Base-by-base conservation (phyloP, 1,284 basidiomycete genomes). In the Leccinum griseonigrum region DNA sequence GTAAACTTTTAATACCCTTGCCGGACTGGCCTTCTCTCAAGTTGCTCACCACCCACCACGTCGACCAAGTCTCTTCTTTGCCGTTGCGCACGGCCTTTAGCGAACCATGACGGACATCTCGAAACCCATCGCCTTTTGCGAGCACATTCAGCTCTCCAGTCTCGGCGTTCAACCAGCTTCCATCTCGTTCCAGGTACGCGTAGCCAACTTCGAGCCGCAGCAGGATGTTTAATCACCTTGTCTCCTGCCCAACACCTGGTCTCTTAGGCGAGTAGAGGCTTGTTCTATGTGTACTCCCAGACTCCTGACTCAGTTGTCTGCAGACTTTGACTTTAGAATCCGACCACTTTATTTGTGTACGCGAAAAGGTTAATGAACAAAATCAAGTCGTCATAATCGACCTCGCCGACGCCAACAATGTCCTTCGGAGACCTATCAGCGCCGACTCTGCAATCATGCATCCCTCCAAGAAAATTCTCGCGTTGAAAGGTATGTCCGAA, bases 381-480 rank as follows among this genome's bases (percentile, higher is more conserved):
- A 95, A 96, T 78, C 95, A 97, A 79, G 95, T 98, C 66, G 94
- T 97, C 74, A 98, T 98, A 74, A 92, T 98, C 73, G 95, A 97
- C 86, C 88, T 98, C 66, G 83, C 90, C 62, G 94, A 98, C 76
- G 92, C 94, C 72, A 97, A 97, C 80, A 94, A 96, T 88, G 90
- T 98, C 69, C 88, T 98, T 68, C 89, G 97, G 68, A 84, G 97
- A 74, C 97, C 97, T 62, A 99, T 99, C 74, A 94, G 94, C 28
- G 97, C 87, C 16, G 97, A 99, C 77, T 96, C 94, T 61, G 97
- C 97, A 66, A 98, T 99, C 73, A 99, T 99, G 97, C 96, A 98
- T 77, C 95, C 95, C 29, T 85, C 87, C 69, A 89, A 97, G 81
- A 98, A 98, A 86, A 95, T 99, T 77, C 88, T 99, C 63, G 97